Evolutionary conservation across 345 rosid species (phyloP).

Genomic region (Hibiscus mutabilis): DNA sequence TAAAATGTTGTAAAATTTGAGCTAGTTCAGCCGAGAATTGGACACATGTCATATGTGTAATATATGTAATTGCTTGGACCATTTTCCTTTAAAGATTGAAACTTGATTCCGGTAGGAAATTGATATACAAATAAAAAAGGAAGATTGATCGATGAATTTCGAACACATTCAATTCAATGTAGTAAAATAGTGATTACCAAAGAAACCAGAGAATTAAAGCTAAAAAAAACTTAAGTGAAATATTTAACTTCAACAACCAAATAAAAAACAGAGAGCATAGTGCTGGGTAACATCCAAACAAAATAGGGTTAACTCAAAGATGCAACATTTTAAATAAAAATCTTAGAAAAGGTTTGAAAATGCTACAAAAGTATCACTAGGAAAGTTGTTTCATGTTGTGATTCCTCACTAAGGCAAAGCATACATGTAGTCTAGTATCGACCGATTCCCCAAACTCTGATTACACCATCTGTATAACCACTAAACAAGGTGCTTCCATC

Average conservation of each 20-base stretch:
- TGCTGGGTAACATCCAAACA: slow-evolving; percentile 12
- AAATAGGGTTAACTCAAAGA: slow-evolving; percentile 9
- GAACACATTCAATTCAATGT: no score
- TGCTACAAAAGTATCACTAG: not conserved
- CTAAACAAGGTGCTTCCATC: slow-evolving; percentile 95
- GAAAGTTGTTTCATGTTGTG: not conserved
- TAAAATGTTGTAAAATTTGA: no score
- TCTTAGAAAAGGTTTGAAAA: slow-evolving; percentile 13
- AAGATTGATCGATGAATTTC: no score
- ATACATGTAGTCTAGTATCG: slow-evolving; percentile 39
- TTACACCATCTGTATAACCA: slow-evolving; percentile 90
- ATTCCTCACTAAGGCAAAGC: not conserved
- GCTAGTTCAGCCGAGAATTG: no score
- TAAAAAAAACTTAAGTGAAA: not conserved
- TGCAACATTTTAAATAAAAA: slow-evolving; percentile 4
- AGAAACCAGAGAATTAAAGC: no score
- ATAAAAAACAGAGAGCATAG: slow-evolving; percentile 7
- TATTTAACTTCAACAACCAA: slow-evolving; percentile 8
- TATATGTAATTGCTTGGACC: no score
- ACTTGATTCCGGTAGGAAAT: no score
- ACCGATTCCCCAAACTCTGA: slow-evolving; percentile 94
- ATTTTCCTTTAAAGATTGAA: no score
- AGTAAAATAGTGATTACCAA: no score
- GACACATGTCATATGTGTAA: no score
- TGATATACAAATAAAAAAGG: no score